A percentile compares a stretch with the other conserved stretches of the same genome.
phyloP scores from a whole-genome alignment of 2,329 filamentous ascomycete genomes.

The Ascochyta pisi region DNA sequence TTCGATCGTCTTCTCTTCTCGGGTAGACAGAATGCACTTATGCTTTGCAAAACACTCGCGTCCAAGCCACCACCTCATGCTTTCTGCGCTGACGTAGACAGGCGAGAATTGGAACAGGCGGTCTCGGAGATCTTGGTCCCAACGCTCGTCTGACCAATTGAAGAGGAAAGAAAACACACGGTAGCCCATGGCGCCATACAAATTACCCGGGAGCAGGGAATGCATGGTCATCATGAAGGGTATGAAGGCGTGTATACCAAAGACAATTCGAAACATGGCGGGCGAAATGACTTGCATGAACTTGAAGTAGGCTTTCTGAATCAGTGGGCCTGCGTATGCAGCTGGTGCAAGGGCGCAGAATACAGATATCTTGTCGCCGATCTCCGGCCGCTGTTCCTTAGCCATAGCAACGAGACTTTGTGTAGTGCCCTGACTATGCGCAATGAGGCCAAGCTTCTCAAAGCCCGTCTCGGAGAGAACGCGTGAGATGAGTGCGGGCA shows the following conservation, averaged over 20 bases:
- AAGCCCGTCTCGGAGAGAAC: conserved; percentile 85
- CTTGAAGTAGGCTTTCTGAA: conserved; percentile 88
- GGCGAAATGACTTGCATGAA: conserved; percentile 86
- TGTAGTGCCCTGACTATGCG: conserved; percentile 90
- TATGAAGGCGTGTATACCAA: conserved; percentile 93
- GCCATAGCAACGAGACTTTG: conserved; percentile 86
- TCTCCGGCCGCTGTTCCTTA: conserved; percentile 85
- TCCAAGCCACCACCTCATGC: conserved; percentile 96
- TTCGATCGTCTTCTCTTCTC: conserved; percentile 70
- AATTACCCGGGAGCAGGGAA: conserved; percentile 63
- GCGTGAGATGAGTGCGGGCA: conserved; percentile 79
- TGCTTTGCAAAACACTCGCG: conserved; percentile 83
- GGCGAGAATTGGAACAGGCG: conserved; percentile 93
- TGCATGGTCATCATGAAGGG: conserved; percentile 93
- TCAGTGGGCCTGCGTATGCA: conserved; percentile 84
- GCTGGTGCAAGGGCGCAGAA: conserved; percentile 93
- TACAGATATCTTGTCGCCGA: conserved; percentile 82
- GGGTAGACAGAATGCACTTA: conserved; percentile 84
- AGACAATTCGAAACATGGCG: conserved; percentile 77
- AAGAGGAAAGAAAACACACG: conserved; percentile 90
- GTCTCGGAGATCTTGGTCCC: conserved; percentile 79
- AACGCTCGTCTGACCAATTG: conserved; percentile 81
- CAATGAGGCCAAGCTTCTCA: conserved; percentile 79
- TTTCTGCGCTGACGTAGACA: conserved; percentile 86
- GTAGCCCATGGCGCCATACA: conserved; percentile 87